These are phyloP conservation scores for Xerocomus amazonicus DNA, from an alignment of 1,284 basidiomycete genomes.

Conservation along the genomic window DNA sequence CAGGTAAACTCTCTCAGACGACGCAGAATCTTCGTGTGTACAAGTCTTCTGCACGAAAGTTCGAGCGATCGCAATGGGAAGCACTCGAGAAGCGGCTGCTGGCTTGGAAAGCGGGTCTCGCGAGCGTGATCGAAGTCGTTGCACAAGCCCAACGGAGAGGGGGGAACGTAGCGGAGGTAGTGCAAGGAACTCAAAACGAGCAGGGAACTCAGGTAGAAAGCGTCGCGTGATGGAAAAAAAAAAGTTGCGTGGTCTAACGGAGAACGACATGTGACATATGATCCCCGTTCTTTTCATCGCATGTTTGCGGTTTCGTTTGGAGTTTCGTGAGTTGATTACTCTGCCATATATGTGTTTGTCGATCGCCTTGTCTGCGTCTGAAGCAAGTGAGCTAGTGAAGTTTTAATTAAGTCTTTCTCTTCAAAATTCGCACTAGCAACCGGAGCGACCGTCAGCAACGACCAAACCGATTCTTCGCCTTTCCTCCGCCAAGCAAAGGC, in stretches of 20 bases:
- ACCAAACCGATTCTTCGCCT: too few relatives aligned
- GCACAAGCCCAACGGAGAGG: slow-evolving; percentile 42
- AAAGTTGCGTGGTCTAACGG: not conserved
- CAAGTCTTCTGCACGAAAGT: slow-evolving; percentile 74
- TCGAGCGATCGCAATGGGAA: slow-evolving; percentile 81
- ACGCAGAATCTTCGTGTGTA: slow-evolving; percentile 73
- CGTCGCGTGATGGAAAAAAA: slow-evolving; percentile 12
- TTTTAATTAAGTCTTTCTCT: too few relatives aligned
- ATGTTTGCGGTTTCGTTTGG: too few relatives aligned
- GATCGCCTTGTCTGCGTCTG: too few relatives aligned
- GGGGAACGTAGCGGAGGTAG: slow-evolving; percentile 17
- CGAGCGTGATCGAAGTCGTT: slow-evolving; percentile 66
- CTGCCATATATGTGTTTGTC: too few relatives aligned
- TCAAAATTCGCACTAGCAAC: too few relatives aligned
- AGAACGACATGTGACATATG: too few relatives aligned
- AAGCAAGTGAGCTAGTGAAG: too few relatives aligned
- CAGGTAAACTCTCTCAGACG: slow-evolving; percentile 85
- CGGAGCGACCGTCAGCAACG: too few relatives aligned
- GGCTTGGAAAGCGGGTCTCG: slow-evolving; percentile 77
- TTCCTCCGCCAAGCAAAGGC: too few relatives aligned
- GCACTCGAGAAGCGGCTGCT: slow-evolving; percentile 73
- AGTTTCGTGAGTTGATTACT: too few relatives aligned
- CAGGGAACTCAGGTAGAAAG: slow-evolving; percentile 25
- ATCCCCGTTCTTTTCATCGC: too few relatives aligned
- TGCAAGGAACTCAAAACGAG: slow-evolving; percentile 21